Conservation (phyloP, 768 basidiomycete species). For the Amanita rubescens region DNA sequence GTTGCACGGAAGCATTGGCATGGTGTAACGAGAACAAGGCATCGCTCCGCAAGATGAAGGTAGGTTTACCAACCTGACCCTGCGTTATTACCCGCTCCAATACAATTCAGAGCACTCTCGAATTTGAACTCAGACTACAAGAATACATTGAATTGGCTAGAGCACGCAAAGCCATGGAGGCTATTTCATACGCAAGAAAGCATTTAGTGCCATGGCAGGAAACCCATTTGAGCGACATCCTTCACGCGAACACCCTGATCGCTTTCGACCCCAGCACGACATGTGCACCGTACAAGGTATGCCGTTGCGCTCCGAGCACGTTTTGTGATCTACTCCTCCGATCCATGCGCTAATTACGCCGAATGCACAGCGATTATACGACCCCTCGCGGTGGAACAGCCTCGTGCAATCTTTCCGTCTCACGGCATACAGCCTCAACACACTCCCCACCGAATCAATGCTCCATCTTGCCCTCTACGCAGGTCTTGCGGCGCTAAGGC, state of each 20-base stretch:
- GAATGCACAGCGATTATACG: slow-evolving; percentile 68
- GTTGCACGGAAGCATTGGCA: slow-evolving; percentile 81
- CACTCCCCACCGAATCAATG: slow-evolving; percentile 80
- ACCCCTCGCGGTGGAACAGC: slow-evolving; percentile 65
- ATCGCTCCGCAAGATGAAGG: slow-evolving; percentile 88
- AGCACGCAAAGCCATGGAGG: slow-evolving; percentile 53
- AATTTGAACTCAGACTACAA: slow-evolving; percentile 93
- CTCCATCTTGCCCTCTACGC: slow-evolving; percentile 86
- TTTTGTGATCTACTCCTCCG: not conserved
- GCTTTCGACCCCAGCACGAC: slow-evolving; percentile 66
- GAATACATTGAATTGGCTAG: slow-evolving; percentile 93
- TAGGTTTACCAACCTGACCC: slow-evolving; percentile 14
- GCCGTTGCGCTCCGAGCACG: slow-evolving; percentile 10
- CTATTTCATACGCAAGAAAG: slow-evolving; percentile 80
- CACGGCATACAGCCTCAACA: slow-evolving; percentile 83
- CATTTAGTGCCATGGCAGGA: slow-evolving; percentile 78
- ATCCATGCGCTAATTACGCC: not conserved
- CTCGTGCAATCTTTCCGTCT: slow-evolving; percentile 76
- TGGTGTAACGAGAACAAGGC: slow-evolving; percentile 98
- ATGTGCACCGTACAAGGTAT: slow-evolving; percentile 75
- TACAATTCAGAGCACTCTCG: slow-evolving; percentile 73
- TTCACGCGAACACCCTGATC: slow-evolving; percentile 68
- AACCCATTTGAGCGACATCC: slow-evolving; percentile 72
- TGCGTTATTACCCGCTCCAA: slow-evolving; percentile 6
- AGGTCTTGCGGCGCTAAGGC: slow-evolving; percentile 84